Evolutionary conservation across 768 basidiomycete species (phyloP).

Genomic region (Boletellus ananiceps): DNA sequence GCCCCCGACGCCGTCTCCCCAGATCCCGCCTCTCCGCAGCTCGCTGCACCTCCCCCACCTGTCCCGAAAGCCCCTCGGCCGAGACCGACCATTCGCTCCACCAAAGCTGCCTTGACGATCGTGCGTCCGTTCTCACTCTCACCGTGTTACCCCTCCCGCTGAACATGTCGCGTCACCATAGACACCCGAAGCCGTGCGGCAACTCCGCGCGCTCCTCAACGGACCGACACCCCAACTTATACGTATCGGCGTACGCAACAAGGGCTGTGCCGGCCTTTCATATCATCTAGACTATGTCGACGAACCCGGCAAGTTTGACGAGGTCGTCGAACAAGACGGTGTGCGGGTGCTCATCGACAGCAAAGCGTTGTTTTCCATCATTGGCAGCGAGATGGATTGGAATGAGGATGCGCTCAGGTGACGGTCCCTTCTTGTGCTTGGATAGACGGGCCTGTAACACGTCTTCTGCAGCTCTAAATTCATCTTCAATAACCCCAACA

Average conservation of each 20-base stretch:
- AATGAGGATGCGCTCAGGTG: conserved; percentile 86
- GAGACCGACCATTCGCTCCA: conserved; percentile 60
- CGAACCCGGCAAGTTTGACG: conserved; percentile 85
- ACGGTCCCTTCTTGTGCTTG: not conserved
- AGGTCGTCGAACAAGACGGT: conserved; percentile 93
- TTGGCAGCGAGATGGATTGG: conserved; percentile 99
- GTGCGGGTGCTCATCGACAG: conserved; percentile 92
- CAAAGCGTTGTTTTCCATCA: conserved; percentile 95
- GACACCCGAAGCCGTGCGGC: conserved; percentile 76
- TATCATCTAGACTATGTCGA: conserved; percentile 95
- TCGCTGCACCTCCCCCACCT: conserved; percentile 67
- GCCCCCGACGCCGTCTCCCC: conserved; percentile 63
- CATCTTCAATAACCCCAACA: conserved; percentile 86
- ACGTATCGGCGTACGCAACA: conserved; percentile 93
- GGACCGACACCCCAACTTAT: conserved; percentile 88
- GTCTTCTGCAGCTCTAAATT: conserved; percentile 60
- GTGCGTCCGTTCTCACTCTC: conserved; percentile 37
- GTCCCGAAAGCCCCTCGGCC: conserved; percentile 59
- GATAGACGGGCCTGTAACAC: conserved; percentile 2
- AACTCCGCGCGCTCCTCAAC: conserved; percentile 68
- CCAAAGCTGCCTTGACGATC: conserved; percentile 74
- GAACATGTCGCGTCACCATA: conserved; percentile 25
- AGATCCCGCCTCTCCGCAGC: conserved; percentile 66
- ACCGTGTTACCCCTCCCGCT: not conserved
- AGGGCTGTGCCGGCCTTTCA: conserved; percentile 89